Evolutionary conservation across 2,329 filamentous ascomycete genomes (phyloP), one percentile per base, ranked within the genome.

Genomic region (Diaporthe batatas): DNA sequence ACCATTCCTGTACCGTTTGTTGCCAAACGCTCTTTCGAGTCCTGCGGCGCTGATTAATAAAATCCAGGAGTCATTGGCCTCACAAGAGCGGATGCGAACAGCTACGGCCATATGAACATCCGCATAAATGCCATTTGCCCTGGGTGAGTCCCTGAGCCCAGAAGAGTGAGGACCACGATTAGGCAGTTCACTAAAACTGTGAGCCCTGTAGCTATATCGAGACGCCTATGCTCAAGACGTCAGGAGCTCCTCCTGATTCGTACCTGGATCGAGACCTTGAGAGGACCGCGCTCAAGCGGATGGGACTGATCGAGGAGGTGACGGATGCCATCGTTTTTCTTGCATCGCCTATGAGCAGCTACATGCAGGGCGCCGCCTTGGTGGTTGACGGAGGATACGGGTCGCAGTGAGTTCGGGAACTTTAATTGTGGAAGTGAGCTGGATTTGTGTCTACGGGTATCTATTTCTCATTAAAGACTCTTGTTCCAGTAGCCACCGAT

Each of bases 301-400:
- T 88, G 42, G 86, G 82, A 0, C 78, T 79, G 25, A 81, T 84
- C 21, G 86, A 89, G 32, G 88, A 91, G 78, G 84, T 90, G 74
- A 87, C 86, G 0, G 87, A 90, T 75, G 80, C 82, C 42, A 85
- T 89, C 34, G 80, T 85, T 0, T 88, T 88, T 72, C 76, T 90
- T 72, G 86, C 84, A 23, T 88, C 86, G 42, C 81, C 84, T 1
- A 83, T 88, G 82, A 85, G 85, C 71, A 89, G 87, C 71, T 90
- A 84, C 76, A 86, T 90, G 79, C 83, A 85, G 67, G 88, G 87
- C 0, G 80, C 83, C 21, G 81, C 80, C 6, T 74, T 89, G 62
- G 79, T 88, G 2, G 84, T 84, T 18, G 87, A 89, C 75, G 86
- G 86, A 6, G 84, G 84, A 0, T 84, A 82, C 54, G 81, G 80